Base-by-base conservation (phyloP, 768 basidiomycete genomes). In the Grammothele lineata region DNA sequence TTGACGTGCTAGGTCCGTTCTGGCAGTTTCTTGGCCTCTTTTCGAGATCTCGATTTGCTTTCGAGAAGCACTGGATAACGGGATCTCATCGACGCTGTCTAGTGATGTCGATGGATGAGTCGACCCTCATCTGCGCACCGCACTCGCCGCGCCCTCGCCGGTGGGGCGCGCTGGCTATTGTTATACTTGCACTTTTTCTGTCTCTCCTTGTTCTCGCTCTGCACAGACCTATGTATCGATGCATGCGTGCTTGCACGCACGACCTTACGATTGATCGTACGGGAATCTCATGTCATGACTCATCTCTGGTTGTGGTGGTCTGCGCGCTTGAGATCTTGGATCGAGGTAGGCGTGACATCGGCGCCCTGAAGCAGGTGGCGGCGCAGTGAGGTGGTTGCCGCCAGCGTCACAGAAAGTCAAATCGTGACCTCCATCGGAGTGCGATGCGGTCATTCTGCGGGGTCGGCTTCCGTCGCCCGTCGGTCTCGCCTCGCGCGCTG, bases 11-110 rank as follows among this genome's bases (percentile, higher is more conserved):
- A 7, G 27, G 27, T 14, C 14, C 8, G 8, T 30, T 7, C 14
- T 7, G 14, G 14, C 27, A 30, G 27, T 40, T 33, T 47, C 37
- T 54, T 43, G 40, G 50, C 54, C 45, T 27, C 19, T 33, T 40
- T 35, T 55, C 43, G 41, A 52, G 55, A 56, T 56, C 53, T 56
- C 47, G 48, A 52, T 58, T 11, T 60, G 59, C 59, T 60, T 58
- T 51, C 36, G 56, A 47, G 48, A 56, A 56, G 57, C 55, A 56
- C 54, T 50, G 48, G 48, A 36, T 25, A n/a, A 35, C 43, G 48
- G 40, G 54, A 54, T 56, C 52, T 53, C 51, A 53, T 30, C 14
- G 27, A 7, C 27, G 7, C 27, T 14, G 27, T 7, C 35, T 9
- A 50, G 54, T 50, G 50, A 45, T 51, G 54, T 50, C 45, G 36